Percentiles rank a stretch among this genome's conserved stretches.
Evolutionary conservation across 768 basidiomycete species (phyloP).

Genomic region (Termitomyces sp.): DNA sequence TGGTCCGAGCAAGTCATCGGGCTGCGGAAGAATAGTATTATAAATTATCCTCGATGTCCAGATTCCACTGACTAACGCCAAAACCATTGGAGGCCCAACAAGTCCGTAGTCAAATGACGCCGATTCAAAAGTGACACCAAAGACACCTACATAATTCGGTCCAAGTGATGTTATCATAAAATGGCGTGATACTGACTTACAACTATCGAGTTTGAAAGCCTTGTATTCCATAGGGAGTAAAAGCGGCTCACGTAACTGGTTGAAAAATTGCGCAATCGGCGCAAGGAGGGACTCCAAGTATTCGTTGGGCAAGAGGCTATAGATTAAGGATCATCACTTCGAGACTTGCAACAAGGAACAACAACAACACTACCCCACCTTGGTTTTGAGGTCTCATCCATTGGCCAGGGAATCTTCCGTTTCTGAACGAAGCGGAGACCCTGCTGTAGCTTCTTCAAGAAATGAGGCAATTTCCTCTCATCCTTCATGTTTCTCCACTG

Average conservation of each 20-base stretch:
- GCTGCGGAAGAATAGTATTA: neutral
- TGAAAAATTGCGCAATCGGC: neutral
- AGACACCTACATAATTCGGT: neutral
- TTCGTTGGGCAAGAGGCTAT: neutral
- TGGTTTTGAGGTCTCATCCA: neutral
- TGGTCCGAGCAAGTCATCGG: neutral
- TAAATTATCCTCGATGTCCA: neutral
- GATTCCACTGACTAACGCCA: neutral
- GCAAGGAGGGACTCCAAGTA: too few relatives aligned
- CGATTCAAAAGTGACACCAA: neutral
- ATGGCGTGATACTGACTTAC: neutral
- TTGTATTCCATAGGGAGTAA: neutral
- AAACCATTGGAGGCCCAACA: neutral
- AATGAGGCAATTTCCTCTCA: neutral
- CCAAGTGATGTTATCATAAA: accelerated
- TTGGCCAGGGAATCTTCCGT: neutral
- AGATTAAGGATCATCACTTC: too few relatives aligned
- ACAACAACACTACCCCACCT: neutral
- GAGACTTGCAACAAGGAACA: neutral
- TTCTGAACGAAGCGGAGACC: neutral
- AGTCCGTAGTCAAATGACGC: neutral
- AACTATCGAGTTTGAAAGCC: neutral
- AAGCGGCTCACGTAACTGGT: neutral
- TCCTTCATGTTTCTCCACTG: neutral
- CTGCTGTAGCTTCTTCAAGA: neutral